phyloP scores from a whole-genome alignment of 2,329 filamentous ascomycete species.

The Aspergillus eucalypticola region DNA sequence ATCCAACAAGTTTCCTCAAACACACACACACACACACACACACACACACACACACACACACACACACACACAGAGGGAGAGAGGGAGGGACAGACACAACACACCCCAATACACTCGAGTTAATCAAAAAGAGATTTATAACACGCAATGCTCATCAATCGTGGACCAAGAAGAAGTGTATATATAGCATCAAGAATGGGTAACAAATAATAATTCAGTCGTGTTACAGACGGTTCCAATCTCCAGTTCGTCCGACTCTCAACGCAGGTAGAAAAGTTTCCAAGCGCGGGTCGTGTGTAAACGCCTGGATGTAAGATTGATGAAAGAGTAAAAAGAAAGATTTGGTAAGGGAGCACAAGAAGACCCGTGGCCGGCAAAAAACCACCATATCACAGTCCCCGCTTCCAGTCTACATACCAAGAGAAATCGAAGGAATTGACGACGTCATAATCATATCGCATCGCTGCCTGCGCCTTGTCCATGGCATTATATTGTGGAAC shows the following conservation, averaged over 20 bases:
- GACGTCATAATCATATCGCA: conserved; percentile 23
- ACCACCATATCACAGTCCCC: conserved; percentile 23
- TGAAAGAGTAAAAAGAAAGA: conserved; percentile 16
- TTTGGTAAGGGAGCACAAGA: conserved; percentile 9
- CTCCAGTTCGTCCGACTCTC: conserved; percentile 20
- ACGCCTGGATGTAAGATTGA: conserved; percentile 20
- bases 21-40: too few relatives aligned
- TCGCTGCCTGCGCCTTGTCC: conserved; percentile 17
- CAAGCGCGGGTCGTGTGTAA: conserved; percentile 15
- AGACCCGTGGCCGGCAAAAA: conserved; percentile 18
- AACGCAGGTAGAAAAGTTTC: conserved; percentile 5
- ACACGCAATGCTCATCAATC: conserved; percentile 15
- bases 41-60: too few relatives aligned
- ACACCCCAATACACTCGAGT: not conserved
- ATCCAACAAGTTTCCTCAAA: not conserved
- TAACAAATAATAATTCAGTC: conserved; percentile 9
- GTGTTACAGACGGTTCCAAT: conserved; percentile 21
- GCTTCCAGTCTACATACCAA: conserved; percentile 24
- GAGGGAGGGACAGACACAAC: too few relatives aligned
- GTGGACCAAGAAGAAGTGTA: conserved; percentile 9
- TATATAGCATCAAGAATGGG: conserved; percentile 15
- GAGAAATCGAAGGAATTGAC: conserved; percentile 19
- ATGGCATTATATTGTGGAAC: conserved; percentile 12
- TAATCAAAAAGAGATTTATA: not conserved
- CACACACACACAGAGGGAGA: too few relatives aligned